These are phyloP conservation scores for Besnoitia besnoiti DNA, from an alignment of 169 alveolate species.

Conservation along the genomic window DNA sequence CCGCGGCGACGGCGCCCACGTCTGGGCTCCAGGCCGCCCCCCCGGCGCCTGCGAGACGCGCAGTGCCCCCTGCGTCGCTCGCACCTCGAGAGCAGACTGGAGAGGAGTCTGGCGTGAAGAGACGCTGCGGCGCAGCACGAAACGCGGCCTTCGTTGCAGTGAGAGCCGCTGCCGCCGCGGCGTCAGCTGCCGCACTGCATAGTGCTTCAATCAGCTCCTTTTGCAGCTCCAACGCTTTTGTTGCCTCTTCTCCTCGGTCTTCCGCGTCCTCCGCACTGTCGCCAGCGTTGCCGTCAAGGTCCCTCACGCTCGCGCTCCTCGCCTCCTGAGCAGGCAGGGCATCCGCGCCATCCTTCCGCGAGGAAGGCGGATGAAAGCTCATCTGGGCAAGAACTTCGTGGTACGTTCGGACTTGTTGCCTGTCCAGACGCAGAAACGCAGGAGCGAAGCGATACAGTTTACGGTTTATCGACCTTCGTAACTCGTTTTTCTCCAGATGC, in stretches of 20 bases:
- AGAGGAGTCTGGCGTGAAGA: neutral
- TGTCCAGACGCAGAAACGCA: neutral
- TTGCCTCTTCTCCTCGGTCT: neutral
- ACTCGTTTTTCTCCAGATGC: no score
- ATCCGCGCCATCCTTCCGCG: neutral
- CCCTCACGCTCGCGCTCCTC: neutral
- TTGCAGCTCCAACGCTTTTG: neutral
- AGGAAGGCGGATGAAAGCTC: neutral
- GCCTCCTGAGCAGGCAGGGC: neutral
- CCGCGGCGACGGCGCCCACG: slow-evolving; percentile 23
- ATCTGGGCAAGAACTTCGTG: neutral
- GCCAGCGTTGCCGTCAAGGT: neutral
- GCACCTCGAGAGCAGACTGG: no score
- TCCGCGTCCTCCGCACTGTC: neutral
- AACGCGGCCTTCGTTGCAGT: slow-evolving; percentile 17
- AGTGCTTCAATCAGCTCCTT: neutral
- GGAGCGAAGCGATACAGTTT: no score
- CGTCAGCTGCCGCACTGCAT: neutral
- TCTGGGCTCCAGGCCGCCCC: neutral
- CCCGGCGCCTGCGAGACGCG: neutral
- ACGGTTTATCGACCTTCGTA: no score
- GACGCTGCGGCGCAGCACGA: neutral
- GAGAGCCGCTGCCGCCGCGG: slow-evolving; percentile 10
- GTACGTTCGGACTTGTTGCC: neutral
- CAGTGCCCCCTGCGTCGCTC: no score